phyloP scores from a whole-genome alignment of 2,329 filamentous ascomycete genomes.

The Polytolypa hystricis region DNA sequence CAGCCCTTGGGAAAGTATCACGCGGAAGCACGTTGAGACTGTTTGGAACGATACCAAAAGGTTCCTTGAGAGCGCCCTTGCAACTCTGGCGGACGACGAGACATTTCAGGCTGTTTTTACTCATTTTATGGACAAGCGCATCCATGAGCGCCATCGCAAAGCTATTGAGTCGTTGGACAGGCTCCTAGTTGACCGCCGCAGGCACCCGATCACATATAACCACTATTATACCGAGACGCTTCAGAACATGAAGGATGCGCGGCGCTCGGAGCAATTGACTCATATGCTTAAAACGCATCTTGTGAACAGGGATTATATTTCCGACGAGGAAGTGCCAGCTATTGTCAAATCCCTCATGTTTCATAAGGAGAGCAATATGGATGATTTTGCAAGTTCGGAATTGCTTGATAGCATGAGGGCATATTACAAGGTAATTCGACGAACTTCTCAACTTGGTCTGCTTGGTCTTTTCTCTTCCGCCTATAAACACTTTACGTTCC shows the following conservation, averaged over 20 bases:
- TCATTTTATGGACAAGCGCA: conserved; percentile 28
- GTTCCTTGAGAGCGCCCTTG: conserved; percentile 20
- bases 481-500: too few relatives aligned
- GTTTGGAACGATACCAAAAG: conserved; percentile 20
- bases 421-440: conserved; percentile 40
- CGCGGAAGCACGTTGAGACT: conserved; percentile 26
- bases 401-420: conserved; percentile 33
- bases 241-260: conserved; percentile 14
- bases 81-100: conserved; percentile 28
- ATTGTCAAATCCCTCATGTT: conserved; percentile 7
- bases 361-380: conserved; percentile 24
- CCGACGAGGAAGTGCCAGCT: background rate
- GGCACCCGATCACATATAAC: conserved; percentile 28
- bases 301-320: background rate
- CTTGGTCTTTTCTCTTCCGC: too few relatives aligned
- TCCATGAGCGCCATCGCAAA: conserved; percentile 31
- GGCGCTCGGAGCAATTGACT: conserved; percentile 3
- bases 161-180: conserved; percentile 31
- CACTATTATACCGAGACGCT: conserved; percentile 26
- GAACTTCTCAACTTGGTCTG: too few relatives aligned
- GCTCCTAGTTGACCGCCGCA: conserved; percentile 27
- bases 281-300: background rate
- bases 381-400: conserved; percentile 26
- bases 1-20: conserved; percentile 39
- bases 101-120: conserved; percentile 26